Evolutionary conservation across 2,329 filamentous ascomycete species (phyloP), one percentile per base, ranked within the genome.

Genomic region (Exophiala bonariae): DNA sequence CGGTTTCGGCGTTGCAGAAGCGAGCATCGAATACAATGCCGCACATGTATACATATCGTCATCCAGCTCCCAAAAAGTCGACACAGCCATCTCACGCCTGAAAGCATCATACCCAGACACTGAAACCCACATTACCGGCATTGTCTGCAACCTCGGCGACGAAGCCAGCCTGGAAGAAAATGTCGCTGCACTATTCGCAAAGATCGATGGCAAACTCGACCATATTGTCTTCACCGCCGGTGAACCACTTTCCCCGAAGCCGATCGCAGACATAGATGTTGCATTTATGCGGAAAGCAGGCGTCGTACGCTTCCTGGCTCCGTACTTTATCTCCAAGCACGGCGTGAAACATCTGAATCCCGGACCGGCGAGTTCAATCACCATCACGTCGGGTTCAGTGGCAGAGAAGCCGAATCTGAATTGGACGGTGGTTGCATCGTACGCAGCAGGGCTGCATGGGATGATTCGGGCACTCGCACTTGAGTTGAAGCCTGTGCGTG

Each of bases 151-250:
- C 44, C 66, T 81, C 3, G 64, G 60, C 32, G 63, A 71, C 51
- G 53, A 65, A n/a, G 58, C 60, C 0, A 72, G 60, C 1, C 59
- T 78, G 3, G 76, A 80, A 49, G 22, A 49, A 1, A 73, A 74
- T 47, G 53, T 79, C 41, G 60, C 66, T 20, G 45, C 39, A 2
- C 64, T 79, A 3, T 59, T 61, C 13, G 60, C 62, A 3, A 64
- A 65, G 2, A 48, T 49, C 31, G 38, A 47, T 30, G 42, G 40
- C 5, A 52, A 51, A 8, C 56, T 80, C 22, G 71, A 81, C 52
- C 78, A 80, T 54, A 67, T 80, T 11, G 63, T 79, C 47, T 72
- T 66, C 63, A 79, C 76, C 0, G 77, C 78, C 0, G 78, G 73
- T 16, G 73, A 78, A 47, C 18, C 52, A 3, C 38, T 42, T 3